Evolutionary conservation across 2,329 filamentous ascomycete genomes (phyloP).

Genomic region (Microsporum canis): DNA sequence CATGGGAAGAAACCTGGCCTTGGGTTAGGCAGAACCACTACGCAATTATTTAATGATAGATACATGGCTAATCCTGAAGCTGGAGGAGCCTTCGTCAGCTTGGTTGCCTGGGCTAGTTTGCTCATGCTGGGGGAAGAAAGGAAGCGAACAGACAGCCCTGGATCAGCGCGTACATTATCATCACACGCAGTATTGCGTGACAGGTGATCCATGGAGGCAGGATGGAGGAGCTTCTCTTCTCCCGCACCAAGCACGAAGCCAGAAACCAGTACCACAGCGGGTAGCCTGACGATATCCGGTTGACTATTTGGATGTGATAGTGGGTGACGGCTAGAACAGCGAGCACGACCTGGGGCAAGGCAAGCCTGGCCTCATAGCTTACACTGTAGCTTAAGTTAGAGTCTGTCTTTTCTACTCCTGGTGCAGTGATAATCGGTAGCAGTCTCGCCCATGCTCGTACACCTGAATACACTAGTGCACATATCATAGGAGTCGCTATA

Average conservation of each 20-base stretch:
- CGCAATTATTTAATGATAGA: background rate
- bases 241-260: constrained; percentile 35
- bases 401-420: constrained; percentile 6
- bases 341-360: constrained; percentile 60
- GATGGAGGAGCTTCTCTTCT: constrained; percentile 8
- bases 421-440: background rate
- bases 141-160: constrained; percentile 77
- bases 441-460: constrained; percentile 29
- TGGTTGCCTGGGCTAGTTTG: background rate
- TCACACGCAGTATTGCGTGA: constrained; percentile 47
- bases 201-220: constrained; percentile 11
- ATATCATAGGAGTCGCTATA: constrained; percentile 66
- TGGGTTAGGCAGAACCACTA: background rate
- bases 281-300: constrained; percentile 75
- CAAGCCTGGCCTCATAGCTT: constrained; percentile 44
- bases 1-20: background rate
- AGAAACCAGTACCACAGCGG: constrained; percentile 82
- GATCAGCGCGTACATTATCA: constrained; percentile 70
- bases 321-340: constrained; percentile 60
- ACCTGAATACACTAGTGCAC: constrained; percentile 47
- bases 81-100: background rate
- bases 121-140: constrained; percentile 78
- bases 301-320: constrained; percentile 93
- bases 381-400: constrained; percentile 6
- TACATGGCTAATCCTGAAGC: background rate